Conservation (phyloP, 768 basidiomycete species). For the Suillus subaureus region DNA sequence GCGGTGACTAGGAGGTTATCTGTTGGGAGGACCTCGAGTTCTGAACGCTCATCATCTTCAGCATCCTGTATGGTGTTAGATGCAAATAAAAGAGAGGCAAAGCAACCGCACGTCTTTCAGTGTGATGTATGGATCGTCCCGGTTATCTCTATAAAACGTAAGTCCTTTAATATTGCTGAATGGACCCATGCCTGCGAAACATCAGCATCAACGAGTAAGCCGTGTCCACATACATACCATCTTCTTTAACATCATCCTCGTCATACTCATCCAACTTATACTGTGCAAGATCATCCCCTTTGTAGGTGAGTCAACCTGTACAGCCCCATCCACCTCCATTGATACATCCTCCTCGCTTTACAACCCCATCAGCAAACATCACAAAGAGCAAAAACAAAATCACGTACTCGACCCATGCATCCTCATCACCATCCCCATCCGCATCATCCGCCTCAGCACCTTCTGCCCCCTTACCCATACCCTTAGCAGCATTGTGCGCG, state of each 20-base stretch:
- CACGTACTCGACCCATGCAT: constrained; percentile 90
- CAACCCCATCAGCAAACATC: constrained; percentile 16
- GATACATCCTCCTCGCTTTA: constrained; percentile 53
- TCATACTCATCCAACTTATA: constrained; percentile 92
- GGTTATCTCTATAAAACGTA: constrained; percentile 86
- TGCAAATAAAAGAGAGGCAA: not conserved
- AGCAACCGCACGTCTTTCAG: constrained; percentile 75
- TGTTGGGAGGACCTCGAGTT: constrained; percentile 84
- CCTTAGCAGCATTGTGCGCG: constrained; percentile 73
- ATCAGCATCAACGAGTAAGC: not conserved
- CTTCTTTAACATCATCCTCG: constrained; percentile 62
- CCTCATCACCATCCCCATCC: constrained; percentile 48
- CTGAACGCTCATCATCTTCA: constrained; percentile 82
- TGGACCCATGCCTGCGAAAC: constrained; percentile 59
- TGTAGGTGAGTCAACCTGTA: constrained; percentile 30
- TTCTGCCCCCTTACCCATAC: constrained; percentile 69
- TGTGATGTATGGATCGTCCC: constrained; percentile 97
- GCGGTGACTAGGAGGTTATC: constrained; percentile 93
- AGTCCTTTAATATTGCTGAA: constrained; percentile 97
- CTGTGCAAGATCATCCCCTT: constrained; percentile 72
- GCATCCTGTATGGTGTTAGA: constrained; percentile 50
- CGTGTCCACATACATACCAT: constrained; percentile 25
- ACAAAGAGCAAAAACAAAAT: constrained; percentile 12
- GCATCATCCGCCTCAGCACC: constrained; percentile 66
- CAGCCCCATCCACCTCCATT: constrained; percentile 61